Conservation (phyloP, 2,329 filamentous ascomycete genomes). For the Pseudovirgaria hyperparasitica region DNA sequence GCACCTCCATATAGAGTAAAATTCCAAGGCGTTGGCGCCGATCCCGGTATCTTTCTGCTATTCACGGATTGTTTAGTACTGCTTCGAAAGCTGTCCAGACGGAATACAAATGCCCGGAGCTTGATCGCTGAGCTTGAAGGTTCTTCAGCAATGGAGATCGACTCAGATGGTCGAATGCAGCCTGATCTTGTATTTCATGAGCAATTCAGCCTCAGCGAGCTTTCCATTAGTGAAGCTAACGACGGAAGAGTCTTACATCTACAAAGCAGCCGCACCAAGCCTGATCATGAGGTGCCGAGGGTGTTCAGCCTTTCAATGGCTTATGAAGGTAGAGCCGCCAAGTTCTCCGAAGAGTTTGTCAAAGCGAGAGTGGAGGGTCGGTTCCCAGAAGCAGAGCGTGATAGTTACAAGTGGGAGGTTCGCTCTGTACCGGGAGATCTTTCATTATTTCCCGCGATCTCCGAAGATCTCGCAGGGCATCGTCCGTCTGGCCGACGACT, state of each 20-base stretch:
- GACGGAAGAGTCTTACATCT: slow-evolving; percentile 56
- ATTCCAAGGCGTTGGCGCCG: slow-evolving; percentile 30
- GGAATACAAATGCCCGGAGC: slow-evolving; percentile 57
- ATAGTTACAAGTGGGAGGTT: slow-evolving; percentile 68
- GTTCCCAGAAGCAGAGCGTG: slow-evolving; percentile 72
- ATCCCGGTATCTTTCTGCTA: slow-evolving; percentile 60
- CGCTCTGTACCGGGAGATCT: slow-evolving; percentile 49
- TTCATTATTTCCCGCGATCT: slow-evolving; percentile 51
- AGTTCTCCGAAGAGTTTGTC: slow-evolving; percentile 71
- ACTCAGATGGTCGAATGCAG: too few species aligned
- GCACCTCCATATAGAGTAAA: slow-evolving; percentile 54
- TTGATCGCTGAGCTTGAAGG: slow-evolving; percentile 69
- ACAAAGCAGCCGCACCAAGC: slow-evolving; percentile 36
- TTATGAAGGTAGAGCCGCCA: slow-evolving; percentile 65
- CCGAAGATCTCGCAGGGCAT: slow-evolving; percentile 54
- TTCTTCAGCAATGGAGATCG: too few species aligned
- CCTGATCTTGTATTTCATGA: slow-evolving; percentile 62
- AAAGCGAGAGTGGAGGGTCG: slow-evolving; percentile 79
- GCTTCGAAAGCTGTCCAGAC: slow-evolving; percentile 54
- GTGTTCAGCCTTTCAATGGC: slow-evolving; percentile 57
- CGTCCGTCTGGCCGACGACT: slow-evolving; percentile 52
- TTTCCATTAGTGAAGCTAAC: slow-evolving; percentile 55
- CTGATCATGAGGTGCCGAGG: slow-evolving; percentile 15
- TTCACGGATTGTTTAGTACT: slow-evolving; percentile 75
- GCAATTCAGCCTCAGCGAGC: slow-evolving; percentile 54